Evolutionary conservation across 352 stramenopile species (phyloP), one percentile per base, ranked within the genome.

Genomic region (Aphanomyces astaci): DNA sequence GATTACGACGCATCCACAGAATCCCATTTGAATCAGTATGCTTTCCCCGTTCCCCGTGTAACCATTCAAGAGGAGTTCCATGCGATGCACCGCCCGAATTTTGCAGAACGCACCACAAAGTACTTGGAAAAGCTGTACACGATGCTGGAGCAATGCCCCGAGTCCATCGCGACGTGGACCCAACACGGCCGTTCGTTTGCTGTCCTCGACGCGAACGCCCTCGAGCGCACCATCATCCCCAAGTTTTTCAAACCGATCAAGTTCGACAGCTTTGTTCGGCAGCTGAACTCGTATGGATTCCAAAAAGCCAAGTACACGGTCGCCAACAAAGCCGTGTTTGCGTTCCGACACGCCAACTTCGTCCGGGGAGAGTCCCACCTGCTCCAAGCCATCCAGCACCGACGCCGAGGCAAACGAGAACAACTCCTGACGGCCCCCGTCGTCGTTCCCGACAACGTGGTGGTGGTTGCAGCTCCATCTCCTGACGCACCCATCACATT

Each of bases 201-300:
- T 66, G 93, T 95, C 60, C 71, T 89, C 49, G 83, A 96, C 79
- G 91, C 89, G 72, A 75, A 84, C 9, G 77, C 78, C 22, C 77
- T 98, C 36, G 93, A 96, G 64, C 74, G 86, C 24, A 79, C 90
- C 72, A 84, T 98, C 39, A 77, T 98, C n/a, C 91, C 93, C 13
- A 86, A 86, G 63, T 98, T 97, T 76, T 98, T 98, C 70, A 98
- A 97, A 75, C 95, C 97, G 78, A 91, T 92, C 72, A 97, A 94
- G 71, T 98, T 97, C 75, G 92, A 92, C n/a, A 97, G 90, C 60
- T 95, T 98, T 67, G 87, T 96, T 71, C 87, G 94, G 27, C 92
- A 98, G 74, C 83, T 98, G 53, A 97, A 97, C 79, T 98, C 97
- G 78, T 98, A 98, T 75, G 84, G 79, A 54, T 98, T 98, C 76